Conservation (phyloP, 257 asterid genomes). For the Solanum okadae region DNA sequence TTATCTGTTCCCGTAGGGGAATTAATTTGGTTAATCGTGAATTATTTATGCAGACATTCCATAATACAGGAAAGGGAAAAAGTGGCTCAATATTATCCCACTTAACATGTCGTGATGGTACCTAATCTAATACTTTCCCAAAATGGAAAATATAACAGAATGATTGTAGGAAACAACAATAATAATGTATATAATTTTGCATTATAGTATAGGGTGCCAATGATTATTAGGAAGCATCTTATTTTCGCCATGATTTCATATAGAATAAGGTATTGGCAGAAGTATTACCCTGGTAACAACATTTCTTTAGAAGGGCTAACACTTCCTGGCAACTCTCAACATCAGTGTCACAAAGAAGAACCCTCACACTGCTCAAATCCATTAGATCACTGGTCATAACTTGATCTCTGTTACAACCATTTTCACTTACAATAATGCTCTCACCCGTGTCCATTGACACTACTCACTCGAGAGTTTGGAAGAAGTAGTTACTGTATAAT, state of each 20-base stretch:
- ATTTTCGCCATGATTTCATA: background rate
- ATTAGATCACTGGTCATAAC: background rate
- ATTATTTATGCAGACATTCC: background rate
- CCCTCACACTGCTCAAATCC: slow-evolving; percentile 30
- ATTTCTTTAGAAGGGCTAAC: slow-evolving; percentile 35
- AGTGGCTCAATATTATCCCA: background rate
- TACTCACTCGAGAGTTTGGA: background rate
- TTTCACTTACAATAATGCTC: background rate
- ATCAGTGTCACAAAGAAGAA: slow-evolving; percentile 41
- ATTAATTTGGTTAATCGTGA: background rate
- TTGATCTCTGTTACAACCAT: background rate
- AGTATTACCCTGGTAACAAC: slow-evolving; percentile 47
- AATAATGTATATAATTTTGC: background rate
- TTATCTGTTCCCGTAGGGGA: background rate
- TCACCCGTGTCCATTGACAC: slow-evolving; percentile 13
- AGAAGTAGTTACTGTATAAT: background rate
- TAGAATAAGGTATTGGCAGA: background rate
- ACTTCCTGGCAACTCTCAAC: slow-evolving; percentile 45
- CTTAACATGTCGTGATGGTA: background rate
- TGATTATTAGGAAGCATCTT: background rate
- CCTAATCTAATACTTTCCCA: background rate
- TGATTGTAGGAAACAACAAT: background rate
- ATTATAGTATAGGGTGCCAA: background rate
- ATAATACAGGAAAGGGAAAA: background rate
- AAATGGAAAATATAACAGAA: background rate